phyloP scores from a whole-genome alignment of 2,329 filamentous ascomycete genomes.

The Cryphonectria nitschkei region DNA sequence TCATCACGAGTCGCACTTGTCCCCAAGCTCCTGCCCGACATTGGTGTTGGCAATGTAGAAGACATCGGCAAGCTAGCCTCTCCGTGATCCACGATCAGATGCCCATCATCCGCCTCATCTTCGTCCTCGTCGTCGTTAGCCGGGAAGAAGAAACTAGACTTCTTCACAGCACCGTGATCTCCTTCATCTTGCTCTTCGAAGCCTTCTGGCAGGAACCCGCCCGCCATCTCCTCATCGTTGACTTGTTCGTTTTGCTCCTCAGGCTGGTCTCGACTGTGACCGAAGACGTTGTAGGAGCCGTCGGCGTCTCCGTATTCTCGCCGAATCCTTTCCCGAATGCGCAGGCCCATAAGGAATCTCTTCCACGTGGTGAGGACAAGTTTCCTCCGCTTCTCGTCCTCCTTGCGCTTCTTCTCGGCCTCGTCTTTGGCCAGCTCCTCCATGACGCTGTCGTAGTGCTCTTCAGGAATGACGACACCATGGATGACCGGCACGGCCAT shows the following conservation, averaged over 20 bases:
- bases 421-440: conserved; percentile 81
- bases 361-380: conserved; percentile 78
- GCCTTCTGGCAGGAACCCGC: conserved; percentile 64
- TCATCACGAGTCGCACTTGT: neutral
- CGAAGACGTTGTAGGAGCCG: conserved; percentile 57
- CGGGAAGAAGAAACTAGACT: conserved; percentile 54
- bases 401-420: conserved; percentile 73
- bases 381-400: conserved; percentile 81
- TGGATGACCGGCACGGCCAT: conserved; percentile 92
- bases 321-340: conserved; percentile 77
- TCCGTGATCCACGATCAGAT: conserved; percentile 39
- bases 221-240: conserved; percentile 57
- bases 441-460: conserved; percentile 74
- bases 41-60: conserved; percentile 8
- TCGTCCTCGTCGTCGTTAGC: conserved; percentile 45
- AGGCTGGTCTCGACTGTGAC: conserved; percentile 50
- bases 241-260: conserved; percentile 31
- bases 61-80: conserved; percentile 39
- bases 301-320: conserved; percentile 72
- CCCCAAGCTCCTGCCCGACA: neutral
- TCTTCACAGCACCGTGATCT: conserved; percentile 36
- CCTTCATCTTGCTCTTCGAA: conserved; percentile 53
- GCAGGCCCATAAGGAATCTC: conserved; percentile 82
- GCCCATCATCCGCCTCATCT: conserved; percentile 39
- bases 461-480: conserved; percentile 84